Conservation (phyloP, 352 stramenopile species). For the Globisporangium irregulare region DNA sequence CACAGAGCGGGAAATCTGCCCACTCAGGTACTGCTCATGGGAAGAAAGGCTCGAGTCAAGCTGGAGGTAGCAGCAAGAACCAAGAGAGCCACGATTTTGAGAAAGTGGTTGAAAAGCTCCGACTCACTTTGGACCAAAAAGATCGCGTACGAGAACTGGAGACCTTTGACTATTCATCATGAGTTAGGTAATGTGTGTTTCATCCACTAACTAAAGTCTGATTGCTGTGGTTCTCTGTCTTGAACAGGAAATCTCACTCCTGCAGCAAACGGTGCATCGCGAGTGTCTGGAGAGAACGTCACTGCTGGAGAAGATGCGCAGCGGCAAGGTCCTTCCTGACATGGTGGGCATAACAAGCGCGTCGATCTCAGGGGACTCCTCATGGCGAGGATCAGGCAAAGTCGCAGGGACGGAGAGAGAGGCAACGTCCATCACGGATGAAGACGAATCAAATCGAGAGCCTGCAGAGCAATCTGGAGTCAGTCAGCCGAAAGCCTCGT, state of each 20-base stretch:
- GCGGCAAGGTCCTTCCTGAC: constrained; percentile 65
- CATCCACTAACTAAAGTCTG: not conserved
- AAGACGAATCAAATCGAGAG: constrained; percentile 20
- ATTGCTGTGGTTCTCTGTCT: not conserved
- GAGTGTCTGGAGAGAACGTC: constrained; percentile 82
- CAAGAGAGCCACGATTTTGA: constrained; percentile 48
- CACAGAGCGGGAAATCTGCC: not conserved
- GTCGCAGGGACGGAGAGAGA: constrained; percentile 1
- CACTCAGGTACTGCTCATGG: constrained; percentile 1
- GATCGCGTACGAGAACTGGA: constrained; percentile 31
- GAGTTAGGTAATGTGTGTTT: not conserved
- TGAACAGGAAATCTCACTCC: constrained; percentile 60
- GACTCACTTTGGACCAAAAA: constrained; percentile 42
- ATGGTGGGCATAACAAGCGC: constrained; percentile 14
- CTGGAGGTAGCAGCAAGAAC: constrained; percentile 21
- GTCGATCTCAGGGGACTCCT: not conserved
- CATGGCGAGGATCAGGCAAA: constrained; percentile 3
- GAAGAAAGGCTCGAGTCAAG: constrained; percentile 6
- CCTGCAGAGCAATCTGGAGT: constrained; percentile 8
- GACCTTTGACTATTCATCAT: not conserved
- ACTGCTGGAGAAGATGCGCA: constrained; percentile 68
- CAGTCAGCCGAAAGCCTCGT: constrained; percentile 46
- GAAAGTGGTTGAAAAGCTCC: constrained; percentile 40
- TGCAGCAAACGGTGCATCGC: constrained; percentile 80
- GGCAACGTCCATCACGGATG: constrained; percentile 19